Conservation (phyloP, 2,329 filamentous ascomycete species). For the Sclerotinia trifoliorum region DNA sequence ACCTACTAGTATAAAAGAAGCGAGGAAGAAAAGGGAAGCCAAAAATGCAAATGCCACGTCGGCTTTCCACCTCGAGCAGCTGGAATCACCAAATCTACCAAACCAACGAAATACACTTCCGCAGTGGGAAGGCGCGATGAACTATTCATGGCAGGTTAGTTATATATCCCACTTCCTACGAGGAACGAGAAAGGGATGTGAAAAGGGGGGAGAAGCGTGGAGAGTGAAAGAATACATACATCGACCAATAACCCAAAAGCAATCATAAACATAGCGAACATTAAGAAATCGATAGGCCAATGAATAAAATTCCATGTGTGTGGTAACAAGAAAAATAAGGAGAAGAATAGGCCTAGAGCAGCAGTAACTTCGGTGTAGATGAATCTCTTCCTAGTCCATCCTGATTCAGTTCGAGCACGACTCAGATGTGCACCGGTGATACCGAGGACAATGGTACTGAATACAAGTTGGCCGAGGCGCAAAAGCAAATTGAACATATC, state of each 20-base stretch:
- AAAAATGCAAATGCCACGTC: slow-evolving; percentile 39
- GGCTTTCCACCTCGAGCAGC: slow-evolving; percentile 70
- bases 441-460: slow-evolving; percentile 12
- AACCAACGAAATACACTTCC: slow-evolving; percentile 77
- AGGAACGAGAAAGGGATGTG: too few species aligned
- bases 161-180: accelerated
- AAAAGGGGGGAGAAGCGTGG: not conserved
- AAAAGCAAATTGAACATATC: not conserved
- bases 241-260: slow-evolving; percentile 46
- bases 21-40: slow-evolving; percentile 32
- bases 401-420: not conserved
- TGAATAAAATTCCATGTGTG: slow-evolving; percentile 65
- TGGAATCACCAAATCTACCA: slow-evolving; percentile 73
- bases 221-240: not conserved
- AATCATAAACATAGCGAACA: slow-evolving; percentile 63
- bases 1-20: slow-evolving; percentile 29
- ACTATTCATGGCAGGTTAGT: slow-evolving; percentile 9
- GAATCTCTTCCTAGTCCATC: slow-evolving; percentile 19
- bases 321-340: slow-evolving; percentile 70
- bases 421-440: slow-evolving; percentile 14
- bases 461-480: slow-evolving; percentile 8
- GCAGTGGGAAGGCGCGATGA: slow-evolving; percentile 79
- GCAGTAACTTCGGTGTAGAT: slow-evolving; percentile 42
- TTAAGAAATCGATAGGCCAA: slow-evolving; percentile 68
- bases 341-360: slow-evolving; percentile 65